A percentile compares a stretch with the other conserved stretches of the same genome.
These are phyloP conservation scores for Ocimum tenuiflorum DNA, from an alignment of 257 asterid species.

Conservation along the genomic window DNA sequence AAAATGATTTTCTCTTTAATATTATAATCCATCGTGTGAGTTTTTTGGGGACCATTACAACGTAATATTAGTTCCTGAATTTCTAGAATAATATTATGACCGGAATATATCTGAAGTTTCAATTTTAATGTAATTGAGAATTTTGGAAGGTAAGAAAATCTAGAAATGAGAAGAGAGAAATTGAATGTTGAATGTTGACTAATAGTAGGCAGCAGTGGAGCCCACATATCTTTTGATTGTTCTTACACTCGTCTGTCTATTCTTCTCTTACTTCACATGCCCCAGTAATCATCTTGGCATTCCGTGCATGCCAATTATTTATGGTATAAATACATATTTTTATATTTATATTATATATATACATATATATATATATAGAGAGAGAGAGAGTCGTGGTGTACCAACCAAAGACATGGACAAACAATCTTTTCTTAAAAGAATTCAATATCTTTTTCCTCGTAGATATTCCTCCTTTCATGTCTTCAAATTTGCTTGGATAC, in stretches of 20 bases:
- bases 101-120: not conserved
- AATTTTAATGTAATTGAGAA: no score
- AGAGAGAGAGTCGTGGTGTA: conserved; percentile 18
- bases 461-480: not conserved
- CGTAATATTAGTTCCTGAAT: no score
- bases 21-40: no score
- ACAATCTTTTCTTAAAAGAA: conserved; percentile 19
- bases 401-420: conserved; percentile 30
- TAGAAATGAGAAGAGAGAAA: not conserved
- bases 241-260: conserved; percentile 12
- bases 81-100: not conserved
- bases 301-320: conserved; percentile 38
- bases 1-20: no score
- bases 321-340: not conserved
- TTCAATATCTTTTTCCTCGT: conserved; percentile 10
- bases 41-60: no score
- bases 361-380: not conserved
- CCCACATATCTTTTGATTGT: conserved; percentile 22
- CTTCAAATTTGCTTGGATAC: not conserved
- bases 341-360: no score
- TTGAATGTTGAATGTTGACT: conserved; percentile 17
- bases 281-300: conserved; percentile 44
- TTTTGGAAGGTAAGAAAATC: no score
- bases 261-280: conserved; percentile 21
- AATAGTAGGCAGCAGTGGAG: not conserved